phyloP scores from a whole-genome alignment of 2,329 filamentous ascomycete species.

The Pleurostoma richardsiae region DNA sequence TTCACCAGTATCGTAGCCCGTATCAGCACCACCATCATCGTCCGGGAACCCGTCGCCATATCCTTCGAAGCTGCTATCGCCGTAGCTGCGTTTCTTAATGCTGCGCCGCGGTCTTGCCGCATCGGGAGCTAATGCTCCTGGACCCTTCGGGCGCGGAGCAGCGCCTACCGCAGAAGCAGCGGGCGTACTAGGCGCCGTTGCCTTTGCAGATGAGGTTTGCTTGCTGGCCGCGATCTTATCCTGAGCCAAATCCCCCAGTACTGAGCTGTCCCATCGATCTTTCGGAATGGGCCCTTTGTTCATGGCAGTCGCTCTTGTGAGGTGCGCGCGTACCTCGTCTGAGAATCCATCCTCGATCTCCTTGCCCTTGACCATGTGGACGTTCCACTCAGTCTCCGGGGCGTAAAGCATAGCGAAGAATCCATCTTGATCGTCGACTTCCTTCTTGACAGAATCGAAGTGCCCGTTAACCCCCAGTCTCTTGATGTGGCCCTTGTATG shows the following conservation, averaged over 20 bases:
- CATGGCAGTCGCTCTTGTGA: slow-evolving; percentile 52
- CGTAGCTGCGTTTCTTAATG: slow-evolving; percentile 71
- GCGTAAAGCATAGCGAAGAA: slow-evolving; percentile 45
- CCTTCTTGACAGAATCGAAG: slow-evolving; percentile 55
- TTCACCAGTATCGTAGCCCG: slow-evolving; percentile 68
- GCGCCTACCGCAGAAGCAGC: slow-evolving; percentile 21
- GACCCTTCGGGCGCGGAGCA: slow-evolving; percentile 30
- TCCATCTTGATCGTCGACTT: slow-evolving; percentile 44
- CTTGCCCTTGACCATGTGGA: slow-evolving; percentile 46
- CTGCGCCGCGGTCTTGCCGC: slow-evolving; percentile 56
- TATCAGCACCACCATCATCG: slow-evolving; percentile 54
- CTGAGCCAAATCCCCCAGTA: slow-evolving; percentile 51
- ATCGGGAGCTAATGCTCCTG: slow-evolving; percentile 34
- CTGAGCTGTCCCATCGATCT: slow-evolving; percentile 50
- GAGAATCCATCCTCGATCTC: slow-evolving; percentile 51
- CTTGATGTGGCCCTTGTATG: slow-evolving; percentile 66
- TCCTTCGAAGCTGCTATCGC: slow-evolving; percentile 69
- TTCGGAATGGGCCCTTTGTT: slow-evolving; percentile 51
- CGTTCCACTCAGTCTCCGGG: slow-evolving; percentile 54
- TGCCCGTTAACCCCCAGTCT: slow-evolving; percentile 55
- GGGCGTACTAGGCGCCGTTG: slow-evolving; percentile 50
- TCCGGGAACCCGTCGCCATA: slow-evolving; percentile 69
- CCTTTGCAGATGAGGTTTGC: slow-evolving; percentile 34
- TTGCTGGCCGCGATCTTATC: slow-evolving; percentile 31
- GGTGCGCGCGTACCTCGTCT: slow-evolving; percentile 31